Conservation (phyloP, 352 stramenopile species). For the Phytophthora tentaculata region DNA sequence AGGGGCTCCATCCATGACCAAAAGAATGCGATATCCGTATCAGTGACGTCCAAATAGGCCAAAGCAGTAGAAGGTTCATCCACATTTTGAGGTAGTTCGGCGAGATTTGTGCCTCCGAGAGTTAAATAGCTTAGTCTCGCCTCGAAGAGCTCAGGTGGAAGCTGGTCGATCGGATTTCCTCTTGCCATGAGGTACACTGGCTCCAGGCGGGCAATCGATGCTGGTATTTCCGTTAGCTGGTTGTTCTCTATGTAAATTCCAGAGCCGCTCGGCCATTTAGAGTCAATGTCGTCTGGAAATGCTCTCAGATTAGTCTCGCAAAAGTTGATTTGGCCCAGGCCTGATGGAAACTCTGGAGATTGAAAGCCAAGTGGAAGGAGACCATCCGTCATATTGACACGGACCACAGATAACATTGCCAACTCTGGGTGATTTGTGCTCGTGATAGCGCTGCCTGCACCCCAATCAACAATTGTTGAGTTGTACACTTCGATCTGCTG, state of each 20-base stretch:
- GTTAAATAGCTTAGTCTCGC: neutral
- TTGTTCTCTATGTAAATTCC: slow-evolving; percentile 13
- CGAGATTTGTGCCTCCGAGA: neutral
- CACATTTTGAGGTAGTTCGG: slow-evolving; percentile 2
- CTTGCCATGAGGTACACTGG: slow-evolving; percentile 2
- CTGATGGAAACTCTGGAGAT: slow-evolving; percentile 31
- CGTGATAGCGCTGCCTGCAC: slow-evolving; percentile 21
- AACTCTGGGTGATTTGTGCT: slow-evolving; percentile 29
- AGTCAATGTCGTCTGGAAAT: slow-evolving; percentile 41
- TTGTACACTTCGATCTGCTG: slow-evolving; percentile 41
- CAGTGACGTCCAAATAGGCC: slow-evolving; percentile 9
- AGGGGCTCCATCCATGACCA: slow-evolving; percentile 34
- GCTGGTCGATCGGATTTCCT: neutral
- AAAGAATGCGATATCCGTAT: slow-evolving; percentile 23
- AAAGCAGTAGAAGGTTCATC: neutral
- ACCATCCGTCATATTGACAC: slow-evolving; percentile 31
- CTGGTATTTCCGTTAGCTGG: slow-evolving; percentile 6
- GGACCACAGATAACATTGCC: slow-evolving; percentile 31
- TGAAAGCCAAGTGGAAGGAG: slow-evolving; percentile 39
- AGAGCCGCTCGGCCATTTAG: slow-evolving; percentile 22
- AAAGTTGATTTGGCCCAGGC: slow-evolving; percentile 35
- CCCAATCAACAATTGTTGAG: slow-evolving; percentile 36
- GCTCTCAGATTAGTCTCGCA: slow-evolving; percentile 7
- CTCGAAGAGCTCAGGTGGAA: slow-evolving; percentile 8
- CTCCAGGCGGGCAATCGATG: slow-evolving; percentile 5